Evolutionary conservation across 106 monocot species (phyloP), one percentile per base, ranked within the genome.

Genomic region (Platanthera zijinensis): DNA sequence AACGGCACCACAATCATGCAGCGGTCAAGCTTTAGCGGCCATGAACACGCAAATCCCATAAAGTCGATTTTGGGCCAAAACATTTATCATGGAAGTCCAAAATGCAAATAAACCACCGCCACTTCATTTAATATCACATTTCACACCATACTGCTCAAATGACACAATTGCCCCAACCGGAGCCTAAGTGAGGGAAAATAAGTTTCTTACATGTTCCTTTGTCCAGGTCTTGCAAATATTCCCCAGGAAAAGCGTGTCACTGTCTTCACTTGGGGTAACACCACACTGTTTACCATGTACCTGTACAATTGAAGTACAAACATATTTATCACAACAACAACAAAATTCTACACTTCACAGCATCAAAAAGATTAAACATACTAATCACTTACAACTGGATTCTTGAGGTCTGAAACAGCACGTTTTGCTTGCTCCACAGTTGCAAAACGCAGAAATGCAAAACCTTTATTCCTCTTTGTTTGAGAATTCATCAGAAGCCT

Each of bases 191-290:
- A 39, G 39, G 39, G 3, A 2, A 39, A 39, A 39, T 39, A 39
- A 39, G 3, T 17, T 61, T 69, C 85, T 86, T 8, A 95, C 92
- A 70, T 85, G 76, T 71, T 94, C 97, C 62, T 90, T 93, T 5
- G 91, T 91, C 97, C 97, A 99, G 69, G 89, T 84, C 78, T 91
- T 94, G 85, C 89, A 92, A 22, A 99, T 99, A 74, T 93, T 93
- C 8, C 96, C 96, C 48, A 97, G 77, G 74, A 91, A 94, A 80
- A 99, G 88, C 17, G 91, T 94, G 69, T 99, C 97, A 70, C 78
- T 99, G 74, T 94, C 97, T 75, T 91, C 85, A 78, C 97, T 93
- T 46, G 89, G 91, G 50, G 89, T 85, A 73, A 90, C 84, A 73
- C 91, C 94, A 90, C 97, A 99, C 25, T 92, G 91, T 82, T 94